Conservation (phyloP, 1,284 basidiomycete species). For the Puccinia sorghi region DNA sequence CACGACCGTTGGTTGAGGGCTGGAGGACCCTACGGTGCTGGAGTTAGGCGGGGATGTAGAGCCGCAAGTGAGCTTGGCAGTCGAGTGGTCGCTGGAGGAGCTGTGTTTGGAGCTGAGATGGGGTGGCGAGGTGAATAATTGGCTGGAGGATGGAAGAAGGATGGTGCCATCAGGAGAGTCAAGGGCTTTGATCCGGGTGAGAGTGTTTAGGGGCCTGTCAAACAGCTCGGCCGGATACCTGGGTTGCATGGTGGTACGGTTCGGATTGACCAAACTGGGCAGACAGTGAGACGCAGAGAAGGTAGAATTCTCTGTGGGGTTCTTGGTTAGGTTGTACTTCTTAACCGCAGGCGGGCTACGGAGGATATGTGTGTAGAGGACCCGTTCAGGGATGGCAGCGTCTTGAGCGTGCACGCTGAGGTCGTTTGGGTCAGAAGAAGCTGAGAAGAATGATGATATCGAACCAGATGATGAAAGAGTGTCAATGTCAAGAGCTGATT, state of each 20-base stretch:
- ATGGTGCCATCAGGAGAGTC: background rate
- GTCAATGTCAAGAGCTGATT: conserved; percentile 33
- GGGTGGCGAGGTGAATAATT: background rate
- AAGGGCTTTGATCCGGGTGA: background rate
- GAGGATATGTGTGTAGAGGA: background rate
- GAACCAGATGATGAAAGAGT: conserved; percentile 38
- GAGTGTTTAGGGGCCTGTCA: background rate
- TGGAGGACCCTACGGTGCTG: background rate
- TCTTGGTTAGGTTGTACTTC: conserved; percentile 4
- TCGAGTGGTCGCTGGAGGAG: background rate
- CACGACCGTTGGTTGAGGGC: background rate
- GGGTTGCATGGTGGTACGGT: conserved; percentile 1
- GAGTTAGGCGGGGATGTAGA: conserved; percentile 7
- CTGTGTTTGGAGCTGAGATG: background rate
- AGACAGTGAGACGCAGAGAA: background rate
- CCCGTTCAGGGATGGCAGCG: background rate
- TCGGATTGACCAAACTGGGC: conserved; percentile 25
- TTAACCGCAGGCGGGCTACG: background rate
- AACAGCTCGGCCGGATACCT: conserved; percentile 6
- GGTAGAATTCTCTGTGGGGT: background rate
- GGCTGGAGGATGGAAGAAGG: background rate
- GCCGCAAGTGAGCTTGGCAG: background rate
- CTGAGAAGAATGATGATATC: conserved; percentile 43
- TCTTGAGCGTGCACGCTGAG: background rate
- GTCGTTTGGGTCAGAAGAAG: conserved; percentile 26